Evolutionary conservation across 2,329 filamentous ascomycete species (phyloP), one percentile per base, ranked within the genome.

Genomic region (Grosmannia clavigera): DNA sequence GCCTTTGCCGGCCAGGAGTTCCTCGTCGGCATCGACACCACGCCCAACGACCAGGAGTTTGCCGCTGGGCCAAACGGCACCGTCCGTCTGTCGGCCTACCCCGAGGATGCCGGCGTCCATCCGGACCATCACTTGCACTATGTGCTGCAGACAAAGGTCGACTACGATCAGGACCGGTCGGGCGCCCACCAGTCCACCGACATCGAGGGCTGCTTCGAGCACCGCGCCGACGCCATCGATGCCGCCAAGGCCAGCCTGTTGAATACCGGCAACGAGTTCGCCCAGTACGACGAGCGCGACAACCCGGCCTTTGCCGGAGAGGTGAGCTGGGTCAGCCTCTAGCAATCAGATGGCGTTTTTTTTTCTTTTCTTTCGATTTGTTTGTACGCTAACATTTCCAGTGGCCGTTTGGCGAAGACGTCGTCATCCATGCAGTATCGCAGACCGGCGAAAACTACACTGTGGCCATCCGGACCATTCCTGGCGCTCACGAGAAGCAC

Each of bases 351-450:
- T 38, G 33, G n/a, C 22, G 14, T 3, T 27, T 12, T 19, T 25
- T 29, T 25, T 16, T 3, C 19, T 12, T 19, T 25, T 29, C 16
- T 16, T 10, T 11, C 25, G 2, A 12, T 25, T 3, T 14, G 27
- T 35, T 31, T 12, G 12, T 19, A 27, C 5, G 27, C 50, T 52
- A 29, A 52, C 50, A 29, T 9, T 5, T 31, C 3, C 62, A 74
- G 60, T 77, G 75, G 74, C 74, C 75, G 2, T 78, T 72, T 69
- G 75, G 75, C 5, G 74, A 76, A 19, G 73, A 77, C 29, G 71
- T 74, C 2, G 61, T 75, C 1, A 71, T 74, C 16, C 75, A 76
- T 61, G 76, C 75, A 6, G 73, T 78, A 1, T 69, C 70, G 0
- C 66, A 71, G 52, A 73, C 67, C 9, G 76, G 76, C 0, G 70